Percentiles rank a stretch among this genome's conserved stretches.
phyloP scores from a whole-genome alignment of 176 grass and related monocot genomes.

The Bolboschoenus planiculmis region DNA sequence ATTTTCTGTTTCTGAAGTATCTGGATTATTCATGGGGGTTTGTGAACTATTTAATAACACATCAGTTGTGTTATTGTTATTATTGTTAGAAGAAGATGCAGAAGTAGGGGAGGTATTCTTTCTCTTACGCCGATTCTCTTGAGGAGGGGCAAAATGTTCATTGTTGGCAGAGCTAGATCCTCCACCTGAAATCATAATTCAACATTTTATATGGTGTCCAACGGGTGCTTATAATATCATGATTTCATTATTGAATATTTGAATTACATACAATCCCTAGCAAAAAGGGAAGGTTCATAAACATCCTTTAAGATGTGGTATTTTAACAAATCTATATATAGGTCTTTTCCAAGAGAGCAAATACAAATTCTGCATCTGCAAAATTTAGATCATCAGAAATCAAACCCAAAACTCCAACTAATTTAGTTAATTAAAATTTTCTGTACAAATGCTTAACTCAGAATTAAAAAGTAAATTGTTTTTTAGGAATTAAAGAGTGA shows the following conservation, averaged over 20 bases:
- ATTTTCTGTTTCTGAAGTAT: conserved; percentile 14
- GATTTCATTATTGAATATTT: not conserved
- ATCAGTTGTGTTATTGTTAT: not conserved
- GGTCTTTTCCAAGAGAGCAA: not conserved
- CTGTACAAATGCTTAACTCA: not conserved
- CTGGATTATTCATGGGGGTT: not conserved
- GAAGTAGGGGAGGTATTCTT: conserved; percentile 7
- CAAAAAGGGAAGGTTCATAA: not conserved
- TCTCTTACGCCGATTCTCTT: conserved; percentile 16
- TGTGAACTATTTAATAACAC: not conserved
- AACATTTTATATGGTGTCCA: not conserved
- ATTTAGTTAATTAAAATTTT: not conserved
- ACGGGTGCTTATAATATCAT: not conserved
- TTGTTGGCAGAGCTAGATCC: conserved; percentile 16
- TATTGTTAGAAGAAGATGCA: conserved; percentile 16
- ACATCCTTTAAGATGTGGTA: conserved; percentile 1
- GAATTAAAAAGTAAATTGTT: not conserved
- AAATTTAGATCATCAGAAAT: not conserved
- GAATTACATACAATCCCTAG: not conserved
- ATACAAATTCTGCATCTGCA: not conserved
- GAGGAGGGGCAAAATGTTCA: conserved; percentile 6
- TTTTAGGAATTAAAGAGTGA: not conserved
- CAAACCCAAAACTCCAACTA: not conserved
- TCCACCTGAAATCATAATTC: conserved; percentile 13
- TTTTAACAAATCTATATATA: not conserved